Conservation (phyloP, 176 grass and related monocot species). For the Oryza punctata region DNA sequence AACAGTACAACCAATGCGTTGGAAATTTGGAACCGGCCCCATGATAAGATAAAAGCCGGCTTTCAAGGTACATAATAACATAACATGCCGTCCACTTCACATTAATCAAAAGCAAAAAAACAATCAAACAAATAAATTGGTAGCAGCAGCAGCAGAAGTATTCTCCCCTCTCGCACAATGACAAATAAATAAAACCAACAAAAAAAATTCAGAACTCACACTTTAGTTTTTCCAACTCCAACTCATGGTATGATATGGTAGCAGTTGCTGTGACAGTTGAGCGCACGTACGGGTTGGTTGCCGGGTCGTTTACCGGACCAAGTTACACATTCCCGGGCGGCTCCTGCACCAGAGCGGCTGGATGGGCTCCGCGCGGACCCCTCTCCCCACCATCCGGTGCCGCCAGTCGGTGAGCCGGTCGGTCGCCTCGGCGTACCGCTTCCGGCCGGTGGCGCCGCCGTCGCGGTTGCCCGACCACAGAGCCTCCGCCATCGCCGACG, state of each 20-base stretch:
- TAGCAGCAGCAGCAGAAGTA: background rate
- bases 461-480: slow-evolving; percentile 90
- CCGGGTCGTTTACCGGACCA: slow-evolving; percentile 39
- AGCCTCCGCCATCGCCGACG: slow-evolving; percentile 75
- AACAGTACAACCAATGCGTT: background rate
- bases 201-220: background rate
- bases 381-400: slow-evolving; percentile 74
- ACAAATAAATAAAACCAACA: slow-evolving; percentile 1
- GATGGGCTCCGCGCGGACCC: slow-evolving; percentile 79
- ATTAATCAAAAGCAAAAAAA: slow-evolving; percentile 6
- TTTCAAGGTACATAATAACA: slow-evolving; percentile 35
- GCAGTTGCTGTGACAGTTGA: background rate
- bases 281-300: background rate
- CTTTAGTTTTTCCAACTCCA: background rate
- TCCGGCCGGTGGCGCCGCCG: slow-evolving; percentile 42
- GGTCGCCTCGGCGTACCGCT: slow-evolving; percentile 75
- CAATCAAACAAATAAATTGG: slow-evolving; percentile 37
- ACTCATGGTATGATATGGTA: background rate
- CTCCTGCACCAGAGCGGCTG: slow-evolving; percentile 84
- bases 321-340: slow-evolving; percentile 82
- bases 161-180: background rate
- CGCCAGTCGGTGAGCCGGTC: slow-evolving; percentile 87
- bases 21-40: slow-evolving; percentile 1
- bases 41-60: slow-evolving; percentile 40
- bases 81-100: slow-evolving; percentile 48